These are phyloP conservation scores for Meyerozyma guilliermondii DNA, from an alignment of 1,139 yeast species.

Conservation along the genomic window DNA sequence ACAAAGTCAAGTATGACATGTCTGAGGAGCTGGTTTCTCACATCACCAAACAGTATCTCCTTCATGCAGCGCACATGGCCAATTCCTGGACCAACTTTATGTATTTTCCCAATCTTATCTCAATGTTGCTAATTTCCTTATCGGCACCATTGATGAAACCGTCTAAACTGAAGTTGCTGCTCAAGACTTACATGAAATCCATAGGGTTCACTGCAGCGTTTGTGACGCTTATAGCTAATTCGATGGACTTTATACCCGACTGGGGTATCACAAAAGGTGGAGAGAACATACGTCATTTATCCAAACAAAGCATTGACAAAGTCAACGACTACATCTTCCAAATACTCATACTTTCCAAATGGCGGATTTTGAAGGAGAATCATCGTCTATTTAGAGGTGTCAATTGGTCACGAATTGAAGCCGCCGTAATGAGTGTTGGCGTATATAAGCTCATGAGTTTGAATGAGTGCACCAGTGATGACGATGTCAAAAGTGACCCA, in stretches of 20 bases:
- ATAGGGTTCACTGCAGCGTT: slow-evolving; percentile 35
- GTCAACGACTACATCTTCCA: slow-evolving; percentile 32
- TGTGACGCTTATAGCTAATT: slow-evolving; percentile 23
- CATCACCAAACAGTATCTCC: slow-evolving; percentile 15
- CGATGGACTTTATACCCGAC: slow-evolving; percentile 22
- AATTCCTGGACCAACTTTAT: slow-evolving; percentile 33
- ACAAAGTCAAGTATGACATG: slow-evolving; percentile 21
- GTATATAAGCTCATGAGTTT: slow-evolving; percentile 38
- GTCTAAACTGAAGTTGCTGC: slow-evolving; percentile 20
- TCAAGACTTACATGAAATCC: slow-evolving; percentile 30
- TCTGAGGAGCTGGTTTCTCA: slow-evolving; percentile 7
- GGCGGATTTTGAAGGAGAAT: slow-evolving; percentile 38
- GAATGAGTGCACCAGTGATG: slow-evolving; percentile 25
- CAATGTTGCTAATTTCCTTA: slow-evolving; percentile 31
- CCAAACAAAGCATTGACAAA: slow-evolving; percentile 23
- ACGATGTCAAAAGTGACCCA: slow-evolving; percentile 5
- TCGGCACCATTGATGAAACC: slow-evolving; percentile 26
- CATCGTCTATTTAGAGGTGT: slow-evolving; percentile 23
- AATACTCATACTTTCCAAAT: slow-evolving; percentile 34
- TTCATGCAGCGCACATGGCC: slow-evolving; percentile 22
- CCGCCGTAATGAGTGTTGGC: slow-evolving; percentile 32
- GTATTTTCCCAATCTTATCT: slow-evolving; percentile 32
- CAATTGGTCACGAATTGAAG: slow-evolving; percentile 34
- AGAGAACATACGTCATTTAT: slow-evolving; percentile 20
- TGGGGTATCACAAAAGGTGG: slow-evolving; percentile 12